phyloP scores from a whole-genome alignment of 331 rosid species.

The Malus hybrid region DNA sequence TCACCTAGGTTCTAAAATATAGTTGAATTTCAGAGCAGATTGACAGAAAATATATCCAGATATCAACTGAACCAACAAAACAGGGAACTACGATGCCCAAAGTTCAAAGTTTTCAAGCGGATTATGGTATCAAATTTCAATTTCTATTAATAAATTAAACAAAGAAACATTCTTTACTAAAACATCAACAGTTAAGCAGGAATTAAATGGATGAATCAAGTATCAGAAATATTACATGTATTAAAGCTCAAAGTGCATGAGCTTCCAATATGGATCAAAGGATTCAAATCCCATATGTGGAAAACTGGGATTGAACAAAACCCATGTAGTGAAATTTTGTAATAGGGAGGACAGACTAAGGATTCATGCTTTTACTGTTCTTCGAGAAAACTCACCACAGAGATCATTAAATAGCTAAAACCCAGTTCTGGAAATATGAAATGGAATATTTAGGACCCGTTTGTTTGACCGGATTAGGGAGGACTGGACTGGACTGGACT shows the following conservation, averaged over 20 bases:
- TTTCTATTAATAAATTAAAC: neutral
- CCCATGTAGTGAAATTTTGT: slow-evolving; percentile 1
- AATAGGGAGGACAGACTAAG: neutral
- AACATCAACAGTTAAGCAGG: neutral
- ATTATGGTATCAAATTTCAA: too few species aligned
- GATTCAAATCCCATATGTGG: neutral
- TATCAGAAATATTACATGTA: neutral
- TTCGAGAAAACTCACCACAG: neutral
- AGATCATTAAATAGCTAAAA: slow-evolving; percentile 4
- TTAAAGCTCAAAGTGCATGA: slow-evolving; percentile 12
- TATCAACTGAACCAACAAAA: too few species aligned
- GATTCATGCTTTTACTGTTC: neutral
- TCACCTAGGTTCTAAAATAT: too few species aligned
- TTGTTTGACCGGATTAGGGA: too few species aligned
- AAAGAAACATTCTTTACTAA: neutral
- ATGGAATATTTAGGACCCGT: too few species aligned
- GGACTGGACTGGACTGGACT: too few species aligned
- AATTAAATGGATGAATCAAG: neutral
- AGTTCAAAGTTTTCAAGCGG: too few species aligned
- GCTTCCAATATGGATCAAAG: neutral
- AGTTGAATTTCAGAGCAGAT: too few species aligned
- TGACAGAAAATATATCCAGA: too few species aligned
- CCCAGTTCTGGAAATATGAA: neutral
- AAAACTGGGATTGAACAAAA: slow-evolving; percentile 1
- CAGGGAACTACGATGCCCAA: too few species aligned